A percentile compares a stretch with the other conserved stretches of the same genome.
phyloP scores from a whole-genome alignment of 768 basidiomycete species.

The Panus rudis region DNA sequence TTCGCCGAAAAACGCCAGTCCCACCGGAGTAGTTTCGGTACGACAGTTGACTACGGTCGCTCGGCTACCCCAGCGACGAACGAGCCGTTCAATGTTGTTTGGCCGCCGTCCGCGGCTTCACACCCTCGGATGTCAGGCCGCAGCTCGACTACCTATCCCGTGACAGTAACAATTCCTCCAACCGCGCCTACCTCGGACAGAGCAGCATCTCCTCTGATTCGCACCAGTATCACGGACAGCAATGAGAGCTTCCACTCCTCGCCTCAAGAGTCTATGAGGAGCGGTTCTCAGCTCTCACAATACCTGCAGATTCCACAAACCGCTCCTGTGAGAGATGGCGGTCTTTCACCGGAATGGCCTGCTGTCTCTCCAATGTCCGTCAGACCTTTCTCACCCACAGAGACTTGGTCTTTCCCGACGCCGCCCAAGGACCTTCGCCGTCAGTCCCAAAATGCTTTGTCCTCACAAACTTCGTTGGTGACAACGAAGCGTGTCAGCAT shows the following conservation, averaged over 20 bases:
- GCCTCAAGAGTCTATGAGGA: conserved; percentile 18
- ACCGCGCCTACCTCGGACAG: conserved; percentile 10
- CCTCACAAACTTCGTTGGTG: conserved; percentile 5
- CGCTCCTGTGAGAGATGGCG: conserved; percentile 7
- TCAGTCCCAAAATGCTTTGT: conserved; percentile 2
- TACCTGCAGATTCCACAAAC: conserved; percentile 10
- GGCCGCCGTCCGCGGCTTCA: conserved; percentile 2
- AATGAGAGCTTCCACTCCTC: conserved; percentile 28
- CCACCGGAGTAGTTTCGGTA: conserved; percentile 57
- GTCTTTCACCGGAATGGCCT: conserved; percentile 12
- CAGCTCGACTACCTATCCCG: conserved; percentile 6
- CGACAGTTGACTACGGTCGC: conserved; percentile 33
- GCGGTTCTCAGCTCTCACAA: conserved; percentile 8
- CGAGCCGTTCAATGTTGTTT: neutral
- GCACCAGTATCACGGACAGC: conserved; percentile 22
- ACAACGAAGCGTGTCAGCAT: conserved; percentile 1
- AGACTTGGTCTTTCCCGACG: conserved; percentile 63
- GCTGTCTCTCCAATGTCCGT: conserved; percentile 50
- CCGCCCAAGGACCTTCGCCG: conserved; percentile 30
- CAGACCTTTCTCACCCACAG: conserved; percentile 59
- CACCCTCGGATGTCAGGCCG: conserved; percentile 11
- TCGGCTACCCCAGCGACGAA: neutral
- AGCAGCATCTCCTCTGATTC: conserved; percentile 13
- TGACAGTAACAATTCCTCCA: conserved; percentile 9
- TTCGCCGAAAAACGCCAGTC: conserved; percentile 19